phyloP scores from a whole-genome alignment of 2,329 filamentous ascomycete genomes.

The Aspergillus thermomutatus region DNA sequence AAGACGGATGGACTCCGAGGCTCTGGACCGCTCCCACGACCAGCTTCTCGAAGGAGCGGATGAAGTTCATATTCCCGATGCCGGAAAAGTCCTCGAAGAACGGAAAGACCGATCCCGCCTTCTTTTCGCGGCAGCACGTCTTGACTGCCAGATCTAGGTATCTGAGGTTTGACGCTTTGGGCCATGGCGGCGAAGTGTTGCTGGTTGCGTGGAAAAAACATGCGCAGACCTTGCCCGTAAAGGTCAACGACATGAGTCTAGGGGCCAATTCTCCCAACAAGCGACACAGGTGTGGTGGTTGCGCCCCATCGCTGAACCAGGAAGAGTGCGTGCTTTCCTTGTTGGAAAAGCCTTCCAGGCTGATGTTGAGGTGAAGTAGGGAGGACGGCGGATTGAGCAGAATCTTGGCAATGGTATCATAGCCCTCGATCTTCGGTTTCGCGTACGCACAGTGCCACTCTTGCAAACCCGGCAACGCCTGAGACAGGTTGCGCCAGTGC shows the following conservation, averaged over 20 bases:
- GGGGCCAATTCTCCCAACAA: constrained; percentile 60
- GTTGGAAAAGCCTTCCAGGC: constrained; percentile 68
- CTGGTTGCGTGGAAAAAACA: constrained; percentile 62
- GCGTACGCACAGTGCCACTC: constrained; percentile 56
- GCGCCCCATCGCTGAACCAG: constrained; percentile 44
- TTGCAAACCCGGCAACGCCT: constrained; percentile 62
- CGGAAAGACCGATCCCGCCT: constrained; percentile 34
- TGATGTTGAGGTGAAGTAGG: constrained; percentile 63
- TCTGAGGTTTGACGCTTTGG: constrained; percentile 48
- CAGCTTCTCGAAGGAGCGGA: constrained; percentile 66
- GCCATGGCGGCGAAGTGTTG: constrained; percentile 49
- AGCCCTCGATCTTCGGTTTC: constrained; percentile 71
- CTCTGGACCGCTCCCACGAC: constrained; percentile 62
- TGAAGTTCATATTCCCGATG: constrained; percentile 70
- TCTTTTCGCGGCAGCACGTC: constrained; percentile 61
- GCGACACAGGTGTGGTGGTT: constrained; percentile 62
- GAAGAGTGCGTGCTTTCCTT: constrained; percentile 60
- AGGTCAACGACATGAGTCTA: constrained; percentile 64
- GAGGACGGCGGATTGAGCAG: constrained; percentile 56
- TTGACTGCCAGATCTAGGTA: constrained; percentile 70
- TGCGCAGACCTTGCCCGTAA: constrained; percentile 69
- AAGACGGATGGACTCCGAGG: constrained; percentile 55
- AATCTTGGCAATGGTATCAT: constrained; percentile 65
- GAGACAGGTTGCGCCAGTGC: constrained; percentile 62
- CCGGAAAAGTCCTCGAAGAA: constrained; percentile 63